A percentile compares a stretch with the other conserved stretches of the same genome.
Conservation (phyloP, 345 rosid genomes). For the Murraya paniculata region DNA sequence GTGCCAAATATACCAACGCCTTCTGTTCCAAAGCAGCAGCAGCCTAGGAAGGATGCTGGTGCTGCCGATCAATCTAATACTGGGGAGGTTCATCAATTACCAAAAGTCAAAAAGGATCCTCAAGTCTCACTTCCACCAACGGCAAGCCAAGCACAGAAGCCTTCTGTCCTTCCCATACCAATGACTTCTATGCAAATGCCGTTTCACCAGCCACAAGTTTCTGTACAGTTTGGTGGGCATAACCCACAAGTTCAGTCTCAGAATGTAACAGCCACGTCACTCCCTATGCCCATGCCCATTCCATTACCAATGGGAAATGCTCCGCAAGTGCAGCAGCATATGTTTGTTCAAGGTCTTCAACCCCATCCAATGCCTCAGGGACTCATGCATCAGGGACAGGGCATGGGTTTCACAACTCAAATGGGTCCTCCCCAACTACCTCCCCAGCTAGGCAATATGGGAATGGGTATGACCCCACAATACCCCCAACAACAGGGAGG, state of each 20-base stretch:
- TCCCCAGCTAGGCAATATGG: conserved; percentile 65
- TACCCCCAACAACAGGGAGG: conserved; percentile 78
- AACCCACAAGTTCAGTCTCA: conserved; percentile 77
- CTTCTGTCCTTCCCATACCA: conserved; percentile 47
- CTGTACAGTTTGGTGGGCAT: conserved; percentile 71
- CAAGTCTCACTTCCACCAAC: conserved; percentile 46
- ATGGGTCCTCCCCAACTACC: conserved; percentile 62
- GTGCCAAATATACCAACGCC: conserved; percentile 55
- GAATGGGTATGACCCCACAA: conserved; percentile 59
- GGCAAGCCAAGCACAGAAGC: conserved; percentile 53
- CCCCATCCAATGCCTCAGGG: conserved; percentile 75
- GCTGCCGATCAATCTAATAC: conserved; percentile 38
- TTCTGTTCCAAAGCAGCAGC: conserved; percentile 47
- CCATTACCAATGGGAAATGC: conserved; percentile 64
- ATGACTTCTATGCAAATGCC: conserved; percentile 68
- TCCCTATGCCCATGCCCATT: conserved; percentile 74
- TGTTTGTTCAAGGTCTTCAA: conserved; percentile 69
- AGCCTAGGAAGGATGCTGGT: conserved; percentile 46
- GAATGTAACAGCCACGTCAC: conserved; percentile 47
- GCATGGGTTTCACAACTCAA: conserved; percentile 58
- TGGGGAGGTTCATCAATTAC: conserved; percentile 41
- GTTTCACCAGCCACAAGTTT: conserved; percentile 64
- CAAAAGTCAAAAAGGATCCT: conserved; percentile 52
- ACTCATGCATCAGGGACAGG: conserved; percentile 83
- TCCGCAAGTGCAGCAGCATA: conserved; percentile 63